These are phyloP conservation scores for Cyclotella distinguenda DNA, from an alignment of 108 stramenopile species.

Conservation along the genomic window DNA sequence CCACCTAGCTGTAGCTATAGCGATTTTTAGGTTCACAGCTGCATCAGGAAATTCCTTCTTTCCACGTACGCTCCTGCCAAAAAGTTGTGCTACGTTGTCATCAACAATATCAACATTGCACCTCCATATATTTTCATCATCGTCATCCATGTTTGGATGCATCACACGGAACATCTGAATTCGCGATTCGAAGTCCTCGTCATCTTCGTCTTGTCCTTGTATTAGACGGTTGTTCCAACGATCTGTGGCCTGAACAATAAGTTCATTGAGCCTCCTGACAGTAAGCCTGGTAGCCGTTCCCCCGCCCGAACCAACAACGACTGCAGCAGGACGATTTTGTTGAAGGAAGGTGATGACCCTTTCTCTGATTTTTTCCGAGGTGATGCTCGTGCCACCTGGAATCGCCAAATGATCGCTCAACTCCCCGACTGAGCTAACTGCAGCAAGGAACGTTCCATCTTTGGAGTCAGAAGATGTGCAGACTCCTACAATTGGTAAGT, in stretches of 20 bases:
- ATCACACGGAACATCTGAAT: constrained; percentile 57
- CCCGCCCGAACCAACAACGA: constrained; percentile 82
- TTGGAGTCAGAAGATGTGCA: constrained; percentile 64
- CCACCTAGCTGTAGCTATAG: constrained; percentile 84
- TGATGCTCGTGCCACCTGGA: constrained; percentile 74
- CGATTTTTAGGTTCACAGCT: constrained; percentile 71
- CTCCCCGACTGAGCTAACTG: constrained; percentile 77
- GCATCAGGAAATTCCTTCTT: constrained; percentile 92
- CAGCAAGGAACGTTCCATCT: constrained; percentile 80
- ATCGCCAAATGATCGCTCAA: constrained; percentile 78
- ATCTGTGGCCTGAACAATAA: constrained; percentile 68
- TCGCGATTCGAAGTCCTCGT: constrained; percentile 76
- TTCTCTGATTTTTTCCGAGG: constrained; percentile 71
- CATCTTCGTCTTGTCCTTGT: constrained; percentile 88
- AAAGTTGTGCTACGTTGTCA: constrained; percentile 81
- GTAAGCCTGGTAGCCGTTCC: constrained; percentile 66
- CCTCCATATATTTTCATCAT: constrained; percentile 77
- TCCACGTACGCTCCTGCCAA: constrained; percentile 80
- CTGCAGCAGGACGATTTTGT: constrained; percentile 71
- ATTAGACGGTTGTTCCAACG: constrained; percentile 78
- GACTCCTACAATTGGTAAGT: constrained; percentile 80
- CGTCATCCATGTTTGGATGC: constrained; percentile 55
- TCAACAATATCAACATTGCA: constrained; percentile 85
- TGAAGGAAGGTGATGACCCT: constrained; percentile 80
- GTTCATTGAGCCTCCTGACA: constrained; percentile 62